These are phyloP conservation scores for Xanthoparmelia taractica DNA, from an alignment of 495 filamentous ascomycete species.

Conservation along the genomic window DNA sequence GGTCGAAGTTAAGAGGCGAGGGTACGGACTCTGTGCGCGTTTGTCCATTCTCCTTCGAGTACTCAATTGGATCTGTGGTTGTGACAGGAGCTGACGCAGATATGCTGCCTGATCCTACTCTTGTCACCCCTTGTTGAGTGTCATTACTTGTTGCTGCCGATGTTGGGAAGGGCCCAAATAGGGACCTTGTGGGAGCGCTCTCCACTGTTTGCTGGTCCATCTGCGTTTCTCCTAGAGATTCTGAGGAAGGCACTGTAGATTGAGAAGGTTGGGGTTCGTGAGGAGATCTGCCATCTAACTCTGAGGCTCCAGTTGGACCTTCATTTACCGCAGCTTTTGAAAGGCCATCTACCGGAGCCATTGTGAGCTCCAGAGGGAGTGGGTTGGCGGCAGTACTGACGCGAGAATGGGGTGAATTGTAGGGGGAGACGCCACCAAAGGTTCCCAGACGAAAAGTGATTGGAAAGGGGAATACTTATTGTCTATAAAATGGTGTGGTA, in stretches of 20 bases:
- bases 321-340: conserved; percentile 3
- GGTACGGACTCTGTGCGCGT: not conserved
- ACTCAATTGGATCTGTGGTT: conserved; percentile 15
- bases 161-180: conserved; percentile 12
- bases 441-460: not conserved
- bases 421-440: not conserved
- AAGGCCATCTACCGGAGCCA: conserved; percentile 3
- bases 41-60: conserved; percentile 11
- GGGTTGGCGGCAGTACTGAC: not conserved
- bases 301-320: not conserved
- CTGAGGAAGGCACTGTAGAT: conserved; percentile 2
- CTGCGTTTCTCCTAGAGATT: conserved; percentile 8
- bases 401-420: not conserved
- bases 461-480: not conserved
- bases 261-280: not conserved
- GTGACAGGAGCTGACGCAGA: not conserved
- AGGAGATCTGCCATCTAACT: not conserved
- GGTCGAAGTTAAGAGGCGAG: not conserved
- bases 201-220: conserved; percentile 10
- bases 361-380: conserved; percentile 7
- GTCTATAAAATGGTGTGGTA: not conserved
- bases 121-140: not conserved
- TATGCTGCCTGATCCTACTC: not conserved
- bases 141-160: not conserved
- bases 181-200: not conserved